phyloP scores from a whole-genome alignment of 2,329 filamentous ascomycete species.

The Venturia aucupariae region DNA sequence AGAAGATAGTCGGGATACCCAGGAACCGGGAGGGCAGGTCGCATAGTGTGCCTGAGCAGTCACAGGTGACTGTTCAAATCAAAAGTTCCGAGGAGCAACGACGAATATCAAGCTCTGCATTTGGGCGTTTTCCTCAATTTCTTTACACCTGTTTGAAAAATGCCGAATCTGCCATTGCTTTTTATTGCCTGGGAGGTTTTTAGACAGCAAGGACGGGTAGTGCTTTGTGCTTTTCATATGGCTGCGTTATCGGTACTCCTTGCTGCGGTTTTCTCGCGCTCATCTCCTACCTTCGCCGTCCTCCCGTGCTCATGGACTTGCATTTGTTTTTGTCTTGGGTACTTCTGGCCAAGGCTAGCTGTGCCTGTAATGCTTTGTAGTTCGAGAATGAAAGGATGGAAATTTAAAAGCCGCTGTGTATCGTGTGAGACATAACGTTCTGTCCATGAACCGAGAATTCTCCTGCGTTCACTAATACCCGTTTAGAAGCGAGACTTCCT shows the following conservation, averaged over 20 bases:
- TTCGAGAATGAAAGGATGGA: conserved; percentile 8
- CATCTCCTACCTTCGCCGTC: not conserved
- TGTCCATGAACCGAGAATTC: not conserved
- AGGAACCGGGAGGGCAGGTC: conserved; percentile 2
- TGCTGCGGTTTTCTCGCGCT: not conserved
- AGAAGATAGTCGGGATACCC: conserved; percentile 11
- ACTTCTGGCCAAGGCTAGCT: conserved; percentile 10
- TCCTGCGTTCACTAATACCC: not conserved
- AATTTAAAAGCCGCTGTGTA: not conserved
- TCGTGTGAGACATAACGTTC: not conserved
- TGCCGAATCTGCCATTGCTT: conserved; percentile 3
- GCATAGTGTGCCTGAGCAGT: conserved; percentile 6
- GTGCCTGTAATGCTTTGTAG: conserved; percentile 11
- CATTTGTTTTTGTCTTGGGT: not conserved
- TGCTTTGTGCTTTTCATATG: conserved; percentile 2
- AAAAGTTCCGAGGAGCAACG: conserved; percentile 10
- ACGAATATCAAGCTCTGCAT: conserved; percentile 6
- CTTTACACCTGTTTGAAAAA: not conserved
- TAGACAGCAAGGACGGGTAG: conserved; percentile 14
- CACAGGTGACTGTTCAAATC: not conserved
- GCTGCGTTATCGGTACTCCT: not conserved
- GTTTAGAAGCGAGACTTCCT: not conserved
- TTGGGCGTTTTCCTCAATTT: conserved; percentile 13
- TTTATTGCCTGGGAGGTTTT: conserved; percentile 11
- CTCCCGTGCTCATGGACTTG: not conserved